These are phyloP conservation scores for Lignosus rhinocerotis DNA, from an alignment of 1,284 basidiomycete species.

Conservation along the genomic window DNA sequence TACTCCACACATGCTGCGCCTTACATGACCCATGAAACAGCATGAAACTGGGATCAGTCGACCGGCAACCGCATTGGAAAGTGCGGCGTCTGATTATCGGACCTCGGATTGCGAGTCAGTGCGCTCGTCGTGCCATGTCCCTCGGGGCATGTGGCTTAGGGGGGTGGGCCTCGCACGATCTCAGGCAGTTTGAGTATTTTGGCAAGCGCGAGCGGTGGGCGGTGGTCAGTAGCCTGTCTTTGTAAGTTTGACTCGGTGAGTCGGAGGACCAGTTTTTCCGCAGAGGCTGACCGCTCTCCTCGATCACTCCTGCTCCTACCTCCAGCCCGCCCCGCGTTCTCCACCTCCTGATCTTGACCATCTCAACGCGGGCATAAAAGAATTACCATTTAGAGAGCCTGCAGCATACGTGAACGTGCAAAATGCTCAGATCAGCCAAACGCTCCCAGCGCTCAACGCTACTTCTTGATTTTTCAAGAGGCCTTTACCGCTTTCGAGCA, in stretches of 20 bases:
- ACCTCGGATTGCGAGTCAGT: not conserved
- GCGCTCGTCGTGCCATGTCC: not conserved
- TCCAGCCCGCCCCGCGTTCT: not conserved
- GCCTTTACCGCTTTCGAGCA: slow-evolving; percentile 3
- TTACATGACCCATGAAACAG: not conserved
- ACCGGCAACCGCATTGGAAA: not conserved
- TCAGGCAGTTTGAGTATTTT: not conserved
- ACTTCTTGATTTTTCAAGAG: not conserved
- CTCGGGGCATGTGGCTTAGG: not conserved
- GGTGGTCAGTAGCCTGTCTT: not conserved
- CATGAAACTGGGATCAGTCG: not conserved
- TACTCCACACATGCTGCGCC: too few relatives aligned
- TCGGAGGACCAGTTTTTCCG: not conserved
- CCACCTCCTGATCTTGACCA: not conserved
- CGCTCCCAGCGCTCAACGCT: not conserved
- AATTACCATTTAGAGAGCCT: not conserved
- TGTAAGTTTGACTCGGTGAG: not conserved
- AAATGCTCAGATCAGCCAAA: slow-evolving; percentile 13
- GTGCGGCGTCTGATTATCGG: not conserved
- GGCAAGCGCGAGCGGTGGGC: not conserved
- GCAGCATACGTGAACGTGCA: not conserved
- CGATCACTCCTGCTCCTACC: not conserved
- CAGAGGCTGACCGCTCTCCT: not conserved
- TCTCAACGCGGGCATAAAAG: not conserved
- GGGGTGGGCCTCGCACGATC: not conserved